Evolutionary conservation across 768 basidiomycete genomes (phyloP).

Genomic region (Dendrothele bispora): DNA sequence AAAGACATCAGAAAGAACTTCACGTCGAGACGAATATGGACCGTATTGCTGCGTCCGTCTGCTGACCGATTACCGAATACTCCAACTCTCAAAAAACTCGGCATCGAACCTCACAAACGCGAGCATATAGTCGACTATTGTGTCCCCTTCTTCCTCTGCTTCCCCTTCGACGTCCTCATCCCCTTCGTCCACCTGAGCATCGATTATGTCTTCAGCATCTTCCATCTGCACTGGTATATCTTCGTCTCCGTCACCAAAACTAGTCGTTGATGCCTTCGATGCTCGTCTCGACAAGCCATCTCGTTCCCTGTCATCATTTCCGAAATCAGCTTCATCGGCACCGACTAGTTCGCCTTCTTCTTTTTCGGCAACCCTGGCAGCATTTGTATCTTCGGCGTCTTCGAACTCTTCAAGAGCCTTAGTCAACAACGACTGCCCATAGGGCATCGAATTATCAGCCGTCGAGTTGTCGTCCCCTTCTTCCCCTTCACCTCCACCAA

Average conservation of each 20-base stretch:
- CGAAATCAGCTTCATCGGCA: conserved; percentile 81
- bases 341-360: conserved; percentile 75
- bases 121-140: conserved; percentile 85
- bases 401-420: conserved; percentile 83
- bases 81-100: conserved; percentile 76
- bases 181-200: conserved; percentile 27
- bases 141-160: conserved; percentile 64
- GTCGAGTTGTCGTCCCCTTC: conserved; percentile 32
- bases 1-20: too few species aligned
- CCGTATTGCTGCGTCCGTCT: too few species aligned
- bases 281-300: conserved; percentile 2
- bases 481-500: conserved; percentile 55
- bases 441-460: neutral
- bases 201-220: neutral
- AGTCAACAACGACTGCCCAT: conserved; percentile 39
- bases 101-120: conserved; percentile 58
- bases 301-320: conserved; percentile 15
- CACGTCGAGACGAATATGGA: too few species aligned
- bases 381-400: conserved; percentile 83
- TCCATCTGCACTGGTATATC: neutral
- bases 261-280: conserved; percentile 10
- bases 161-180: conserved; percentile 41
- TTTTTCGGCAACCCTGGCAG: conserved; percentile 72
- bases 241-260: conserved; percentile 3
- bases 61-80: too few species aligned